Evolutionary conservation across 208 protist genomes (phyloP).

Genomic region (Trypanosoma melophagium): DNA sequence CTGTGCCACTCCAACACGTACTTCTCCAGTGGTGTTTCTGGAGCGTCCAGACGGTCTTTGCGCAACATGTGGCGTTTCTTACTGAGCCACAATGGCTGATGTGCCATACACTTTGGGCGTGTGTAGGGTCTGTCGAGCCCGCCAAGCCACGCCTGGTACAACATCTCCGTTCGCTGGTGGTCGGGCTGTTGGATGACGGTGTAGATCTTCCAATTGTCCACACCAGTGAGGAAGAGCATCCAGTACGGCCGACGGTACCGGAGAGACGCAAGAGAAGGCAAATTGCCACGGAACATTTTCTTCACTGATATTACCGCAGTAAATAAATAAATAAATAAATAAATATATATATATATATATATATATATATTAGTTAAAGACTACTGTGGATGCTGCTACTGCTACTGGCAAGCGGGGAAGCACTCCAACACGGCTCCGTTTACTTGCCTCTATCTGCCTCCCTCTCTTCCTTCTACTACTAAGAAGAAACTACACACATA

Average conservation of each 20-base stretch:
- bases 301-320: background rate
- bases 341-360: too few species aligned
- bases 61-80: conserved; percentile 86
- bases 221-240: conserved; percentile 90
- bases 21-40: conserved; percentile 85
- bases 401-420: background rate
- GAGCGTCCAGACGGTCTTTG: conserved; percentile 78
- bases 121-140: conserved; percentile 89
- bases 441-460: background rate
- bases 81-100: conserved; percentile 87
- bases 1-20: conserved; percentile 89
- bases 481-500: background rate
- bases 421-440: background rate
- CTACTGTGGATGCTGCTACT: background rate
- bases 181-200: conserved; percentile 90
- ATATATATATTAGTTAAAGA: too few species aligned
- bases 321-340: too few species aligned
- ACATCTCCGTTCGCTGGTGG: conserved; percentile 91
- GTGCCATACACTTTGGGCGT: conserved; percentile 89
- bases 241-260: conserved; percentile 61
- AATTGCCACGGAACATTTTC: conserved; percentile 38
- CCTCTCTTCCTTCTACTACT: background rate
- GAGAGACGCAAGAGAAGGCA: conserved; percentile 33
- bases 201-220: conserved; percentile 93
- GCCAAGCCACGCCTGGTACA: conserved; percentile 91